Percentiles rank a stretch among this genome's conserved stretches.
These are phyloP conservation scores for Kuraishia borneana DNA, from an alignment of 805 yeast species.

Conservation along the genomic window DNA sequence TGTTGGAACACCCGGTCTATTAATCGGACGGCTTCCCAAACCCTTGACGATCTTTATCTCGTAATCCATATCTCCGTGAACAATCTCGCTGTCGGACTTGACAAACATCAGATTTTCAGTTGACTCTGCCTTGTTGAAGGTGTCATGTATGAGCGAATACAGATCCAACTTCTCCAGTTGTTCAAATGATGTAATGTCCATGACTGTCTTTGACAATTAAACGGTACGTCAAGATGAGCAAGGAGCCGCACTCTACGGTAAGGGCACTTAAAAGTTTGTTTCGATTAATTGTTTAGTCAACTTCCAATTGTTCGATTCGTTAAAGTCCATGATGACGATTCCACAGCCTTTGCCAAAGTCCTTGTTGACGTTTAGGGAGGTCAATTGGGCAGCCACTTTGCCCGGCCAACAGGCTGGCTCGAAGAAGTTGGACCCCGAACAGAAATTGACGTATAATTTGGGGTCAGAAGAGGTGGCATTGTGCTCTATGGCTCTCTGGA, in stretches of 20 bases:
- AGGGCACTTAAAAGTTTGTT: constrained; percentile 26
- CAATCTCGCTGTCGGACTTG: constrained; percentile 10
- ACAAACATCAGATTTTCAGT: constrained; percentile 14
- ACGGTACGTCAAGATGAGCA: neutral
- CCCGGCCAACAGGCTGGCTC: constrained; percentile 69
- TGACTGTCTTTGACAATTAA: neutral
- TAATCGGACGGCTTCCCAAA: constrained; percentile 20
- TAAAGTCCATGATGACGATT: constrained; percentile 56
- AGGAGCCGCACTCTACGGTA: neutral
- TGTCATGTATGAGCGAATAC: constrained; percentile 6
- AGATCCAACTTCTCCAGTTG: constrained; percentile 12
- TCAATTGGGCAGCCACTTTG: constrained; percentile 44
- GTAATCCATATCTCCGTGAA: too few species aligned
- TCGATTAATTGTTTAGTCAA: constrained; percentile 38
- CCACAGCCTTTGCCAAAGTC: constrained; percentile 48
- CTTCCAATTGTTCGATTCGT: constrained; percentile 52
- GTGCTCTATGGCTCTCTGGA: constrained; percentile 40
- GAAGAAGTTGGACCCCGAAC: constrained; percentile 65
- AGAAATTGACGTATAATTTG: constrained; percentile 60
- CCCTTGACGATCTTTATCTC: constrained; percentile 22
- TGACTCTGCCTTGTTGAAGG: constrained; percentile 13
- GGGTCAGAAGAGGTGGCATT: constrained; percentile 31
- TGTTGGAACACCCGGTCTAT: constrained; percentile 19
- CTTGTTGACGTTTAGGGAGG: constrained; percentile 29
- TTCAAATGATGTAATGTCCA: constrained; percentile 7